These are phyloP conservation scores for Xylariaceae sp. DNA, from an alignment of 2,329 filamentous ascomycete species.

Conservation along the genomic window DNA sequence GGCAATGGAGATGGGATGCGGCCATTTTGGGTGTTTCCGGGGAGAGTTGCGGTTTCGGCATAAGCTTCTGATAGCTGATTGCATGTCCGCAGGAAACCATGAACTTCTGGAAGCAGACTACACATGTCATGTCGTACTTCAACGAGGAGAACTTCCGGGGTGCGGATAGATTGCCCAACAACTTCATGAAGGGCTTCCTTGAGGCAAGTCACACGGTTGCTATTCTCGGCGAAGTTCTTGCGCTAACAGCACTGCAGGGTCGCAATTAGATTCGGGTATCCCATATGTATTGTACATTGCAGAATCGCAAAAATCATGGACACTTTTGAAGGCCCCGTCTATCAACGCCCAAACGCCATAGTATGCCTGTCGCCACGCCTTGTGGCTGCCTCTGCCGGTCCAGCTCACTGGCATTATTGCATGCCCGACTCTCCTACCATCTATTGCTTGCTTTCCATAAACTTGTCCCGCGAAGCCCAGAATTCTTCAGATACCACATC, in stretches of 20 bases:
- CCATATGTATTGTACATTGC: constrained; percentile 27
- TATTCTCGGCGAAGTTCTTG: not conserved
- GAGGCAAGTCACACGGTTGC: constrained; percentile 59
- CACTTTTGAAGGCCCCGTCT: constrained; percentile 18
- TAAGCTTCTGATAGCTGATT: constrained; percentile 6
- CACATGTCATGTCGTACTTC: constrained; percentile 96
- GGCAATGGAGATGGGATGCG: too few species aligned
- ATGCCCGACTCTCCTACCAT: not conserved
- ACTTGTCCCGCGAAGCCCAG: constrained; percentile 57
- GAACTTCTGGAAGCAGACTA: constrained; percentile 98
- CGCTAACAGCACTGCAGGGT: constrained; percentile 32
- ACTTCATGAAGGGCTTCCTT: constrained; percentile 90
- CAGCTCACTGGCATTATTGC: too few species aligned
- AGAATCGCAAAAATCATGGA: constrained; percentile 29
- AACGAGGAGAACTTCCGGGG: constrained; percentile 72
- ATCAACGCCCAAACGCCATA: constrained; percentile 25
- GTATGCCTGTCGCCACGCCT: too few species aligned
- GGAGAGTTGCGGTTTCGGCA: too few species aligned
- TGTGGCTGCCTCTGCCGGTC: too few species aligned
- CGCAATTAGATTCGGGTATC: constrained; percentile 43
- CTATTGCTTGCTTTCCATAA: constrained; percentile 27
- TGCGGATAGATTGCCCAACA: constrained; percentile 70
- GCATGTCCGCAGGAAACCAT: constrained; percentile 68
- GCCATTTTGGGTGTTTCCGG: too few species aligned
- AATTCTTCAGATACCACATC: constrained; percentile 94